These are phyloP conservation scores for Tuber aestivum DNA, from an alignment of 495 filamentous ascomycete species.

Conservation along the genomic window DNA sequence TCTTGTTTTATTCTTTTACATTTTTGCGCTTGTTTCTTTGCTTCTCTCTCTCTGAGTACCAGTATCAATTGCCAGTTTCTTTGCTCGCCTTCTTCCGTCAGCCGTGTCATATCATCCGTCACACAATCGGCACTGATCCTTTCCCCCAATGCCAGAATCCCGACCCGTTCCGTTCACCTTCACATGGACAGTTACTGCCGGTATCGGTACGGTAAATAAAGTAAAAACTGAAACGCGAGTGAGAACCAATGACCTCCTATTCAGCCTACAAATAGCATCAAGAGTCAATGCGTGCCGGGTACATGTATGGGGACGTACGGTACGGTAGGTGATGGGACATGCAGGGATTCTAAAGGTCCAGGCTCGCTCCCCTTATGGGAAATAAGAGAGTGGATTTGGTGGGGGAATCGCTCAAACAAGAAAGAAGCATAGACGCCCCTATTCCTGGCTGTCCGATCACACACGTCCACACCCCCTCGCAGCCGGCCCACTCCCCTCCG, in stretches of 20 bases:
- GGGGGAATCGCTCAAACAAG: too few species aligned
- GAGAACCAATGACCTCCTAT: conserved; percentile 5
- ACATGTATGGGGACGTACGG: too few species aligned
- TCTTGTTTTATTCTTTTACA: background rate
- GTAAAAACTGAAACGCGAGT: conserved; percentile 1
- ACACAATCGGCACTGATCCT: background rate
- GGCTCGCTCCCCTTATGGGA: too few species aligned
- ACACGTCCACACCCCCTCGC: too few species aligned
- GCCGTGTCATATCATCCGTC: background rate
- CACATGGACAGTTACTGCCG: background rate
- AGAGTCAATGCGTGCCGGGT: background rate
- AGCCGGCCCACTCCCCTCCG: too few species aligned
- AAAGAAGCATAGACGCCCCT: too few species aligned
- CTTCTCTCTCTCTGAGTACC: background rate
- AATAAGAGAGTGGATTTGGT: too few species aligned
- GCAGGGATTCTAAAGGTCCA: too few species aligned
- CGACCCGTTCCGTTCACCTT: background rate
- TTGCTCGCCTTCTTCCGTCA: background rate
- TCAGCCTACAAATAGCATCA: background rate
- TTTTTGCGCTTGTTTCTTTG: background rate
- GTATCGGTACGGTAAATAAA: background rate
- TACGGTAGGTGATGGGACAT: too few species aligned
- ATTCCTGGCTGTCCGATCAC: too few species aligned
- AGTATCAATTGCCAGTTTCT: background rate
- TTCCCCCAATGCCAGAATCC: background rate